Base-by-base conservation (phyloP, 305 asterid species). In the Fraxinus sp. region DNA sequence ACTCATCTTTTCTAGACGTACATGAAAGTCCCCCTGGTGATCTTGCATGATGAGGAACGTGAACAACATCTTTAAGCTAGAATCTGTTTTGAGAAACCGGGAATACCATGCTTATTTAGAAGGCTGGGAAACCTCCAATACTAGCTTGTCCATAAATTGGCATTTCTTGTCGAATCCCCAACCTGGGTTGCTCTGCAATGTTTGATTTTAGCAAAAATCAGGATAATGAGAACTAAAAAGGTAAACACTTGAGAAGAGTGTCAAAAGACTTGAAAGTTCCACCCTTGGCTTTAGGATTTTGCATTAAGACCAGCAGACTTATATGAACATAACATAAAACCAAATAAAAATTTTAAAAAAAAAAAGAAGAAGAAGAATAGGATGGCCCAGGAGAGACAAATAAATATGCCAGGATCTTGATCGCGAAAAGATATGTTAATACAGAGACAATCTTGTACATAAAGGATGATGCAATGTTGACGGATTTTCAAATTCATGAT, bases 81-180 rank as follows among this genome's bases (percentile, higher is more conserved):
- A 83, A 43, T 26, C 82, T 71, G 62, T 10, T 22, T 78, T 55
- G 77, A 24, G 39, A 80, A 46, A 22, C 18, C 9, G 4, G 9
- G 37, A 73, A 39, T 18, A 20, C 84, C 79, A 18, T 46, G 83
- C 86, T 95, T 84, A 96, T 88, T 92, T 90, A 92, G 87, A 91
- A 24, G 86, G 94, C 86, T 90, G 85, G 11, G 97, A 89, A 75
- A 87, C 91, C 86, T 94, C 97, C 85, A 66, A 78, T 18, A 91
- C 89, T 64, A 92, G 90, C 91, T 91, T 94, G 89, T 96, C 96
- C 99, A 96, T 94, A 85, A 94, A 90, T 77, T 90, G 91, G 82
- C 96, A 92, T 90, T 96, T 96, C 92, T 92, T 94, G 90, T 91
- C 91, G 46, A 94, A 94, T 78, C 96, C 95, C 99, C 99, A 94